phyloP scores from a whole-genome alignment of 2,329 filamentous ascomycete genomes.

The Rosellinia necatrix region DNA sequence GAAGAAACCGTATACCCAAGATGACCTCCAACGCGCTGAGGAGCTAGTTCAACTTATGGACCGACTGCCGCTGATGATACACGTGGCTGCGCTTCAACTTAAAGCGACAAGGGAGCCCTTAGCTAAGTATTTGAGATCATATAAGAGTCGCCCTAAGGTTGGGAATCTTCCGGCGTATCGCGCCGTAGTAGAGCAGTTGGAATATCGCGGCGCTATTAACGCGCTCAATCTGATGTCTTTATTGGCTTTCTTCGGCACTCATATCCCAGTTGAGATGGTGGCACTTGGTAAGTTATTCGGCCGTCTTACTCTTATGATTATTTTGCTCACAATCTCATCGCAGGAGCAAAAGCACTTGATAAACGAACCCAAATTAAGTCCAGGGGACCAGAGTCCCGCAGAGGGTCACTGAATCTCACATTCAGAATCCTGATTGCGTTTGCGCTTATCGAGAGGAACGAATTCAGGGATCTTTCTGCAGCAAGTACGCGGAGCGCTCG shows the following conservation, averaged over 20 bases:
- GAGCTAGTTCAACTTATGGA: conserved; percentile 68
- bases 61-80: conserved; percentile 69
- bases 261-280: conserved; percentile 69
- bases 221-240: conserved; percentile 69
- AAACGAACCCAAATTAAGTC: conserved; percentile 53
- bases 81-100: conserved; percentile 66
- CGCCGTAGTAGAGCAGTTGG: conserved; percentile 55
- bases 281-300: conserved; percentile 51
- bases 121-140: conserved; percentile 63
- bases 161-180: conserved; percentile 54
- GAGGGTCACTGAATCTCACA: conserved; percentile 51
- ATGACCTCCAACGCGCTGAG: conserved; percentile 61
- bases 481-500: conserved; percentile 48
- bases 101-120: conserved; percentile 65
- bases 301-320: not conserved
- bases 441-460: conserved; percentile 56
- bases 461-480: conserved; percentile 47
- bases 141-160: conserved; percentile 59
- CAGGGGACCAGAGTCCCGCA: conserved; percentile 43
- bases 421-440: conserved; percentile 57
- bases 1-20: conserved; percentile 55
- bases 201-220: conserved; percentile 51
- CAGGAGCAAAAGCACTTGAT: conserved; percentile 52
- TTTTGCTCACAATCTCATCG: not conserved
- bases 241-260: conserved; percentile 67